Conservation (phyloP, 2,329 filamentous ascomycete species). For the Myotisia sp. region DNA sequence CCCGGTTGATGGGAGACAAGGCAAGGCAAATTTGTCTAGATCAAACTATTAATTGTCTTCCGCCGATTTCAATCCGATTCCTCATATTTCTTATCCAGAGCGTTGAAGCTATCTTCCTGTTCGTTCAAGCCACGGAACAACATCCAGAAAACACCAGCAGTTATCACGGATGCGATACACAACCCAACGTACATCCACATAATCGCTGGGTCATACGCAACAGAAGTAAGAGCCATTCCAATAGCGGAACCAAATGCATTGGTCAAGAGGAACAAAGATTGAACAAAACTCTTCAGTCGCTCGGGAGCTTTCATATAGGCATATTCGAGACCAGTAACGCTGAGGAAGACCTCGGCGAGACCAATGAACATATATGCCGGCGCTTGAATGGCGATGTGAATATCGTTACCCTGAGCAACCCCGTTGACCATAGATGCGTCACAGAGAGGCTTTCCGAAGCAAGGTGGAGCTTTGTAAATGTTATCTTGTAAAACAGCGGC, state of each 20-base stretch:
- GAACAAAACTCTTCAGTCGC: slow-evolving; percentile 50
- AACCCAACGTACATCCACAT: slow-evolving; percentile 53
- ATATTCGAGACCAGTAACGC: slow-evolving; percentile 56
- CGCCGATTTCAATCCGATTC: no score
- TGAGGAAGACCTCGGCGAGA: slow-evolving; percentile 44
- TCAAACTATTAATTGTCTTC: no score
- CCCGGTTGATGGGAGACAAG: no score
- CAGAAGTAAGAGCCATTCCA: slow-evolving; percentile 46
- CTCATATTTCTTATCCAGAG: slow-evolving; percentile 28
- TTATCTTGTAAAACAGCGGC: slow-evolving; percentile 41
- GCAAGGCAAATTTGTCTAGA: no score
- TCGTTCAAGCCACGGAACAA: slow-evolving; percentile 36
- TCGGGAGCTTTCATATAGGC: slow-evolving; percentile 58
- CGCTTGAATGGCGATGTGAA: slow-evolving; percentile 32
- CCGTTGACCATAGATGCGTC: slow-evolving; percentile 20
- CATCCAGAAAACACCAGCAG: slow-evolving; percentile 40
- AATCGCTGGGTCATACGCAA: slow-evolving; percentile 48
- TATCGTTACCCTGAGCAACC: slow-evolving; percentile 21
- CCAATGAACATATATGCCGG: slow-evolving; percentile 33
- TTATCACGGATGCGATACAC: slow-evolving; percentile 33
- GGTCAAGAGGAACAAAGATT: slow-evolving; percentile 43
- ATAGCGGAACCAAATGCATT: slow-evolving; percentile 45
- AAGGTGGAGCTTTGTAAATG: slow-evolving; percentile 41
- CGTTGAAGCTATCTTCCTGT: slow-evolving; percentile 38
- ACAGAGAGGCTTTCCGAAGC: slow-evolving; percentile 31